phyloP scores from a whole-genome alignment of 306 rosid species.

The Prunus dulcis region DNA sequence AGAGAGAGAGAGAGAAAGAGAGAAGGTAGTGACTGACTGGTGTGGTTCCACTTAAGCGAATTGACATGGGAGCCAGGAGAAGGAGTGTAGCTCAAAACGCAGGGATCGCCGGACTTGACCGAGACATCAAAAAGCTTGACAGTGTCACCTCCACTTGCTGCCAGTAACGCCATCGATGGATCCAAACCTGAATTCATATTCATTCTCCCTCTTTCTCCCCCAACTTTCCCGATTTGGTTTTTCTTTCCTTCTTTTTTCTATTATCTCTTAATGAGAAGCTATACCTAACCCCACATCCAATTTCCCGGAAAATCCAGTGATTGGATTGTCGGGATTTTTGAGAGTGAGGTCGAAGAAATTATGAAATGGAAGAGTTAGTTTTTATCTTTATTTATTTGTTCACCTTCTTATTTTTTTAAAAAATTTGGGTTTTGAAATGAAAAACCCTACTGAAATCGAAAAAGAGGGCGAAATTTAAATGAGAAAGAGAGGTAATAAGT shows the following conservation, averaged over 20 bases:
- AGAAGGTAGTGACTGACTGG: slow-evolving; percentile 53
- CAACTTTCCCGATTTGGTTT: slow-evolving; percentile 3
- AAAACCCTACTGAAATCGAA: slow-evolving; percentile 38
- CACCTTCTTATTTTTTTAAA: neutral
- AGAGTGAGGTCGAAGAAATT: slow-evolving; percentile 1
- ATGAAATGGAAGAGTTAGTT: neutral
- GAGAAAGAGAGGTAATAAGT: neutral
- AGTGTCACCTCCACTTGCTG: slow-evolving; percentile 92
- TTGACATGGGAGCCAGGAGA: slow-evolving; percentile 76
- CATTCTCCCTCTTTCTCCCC: slow-evolving; percentile 7
- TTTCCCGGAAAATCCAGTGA: slow-evolving; percentile 14
- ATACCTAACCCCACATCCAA: neutral
- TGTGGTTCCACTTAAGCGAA: slow-evolving; percentile 96
- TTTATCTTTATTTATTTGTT: neutral
- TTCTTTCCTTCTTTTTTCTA: neutral
- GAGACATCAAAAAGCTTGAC: slow-evolving; percentile 90
- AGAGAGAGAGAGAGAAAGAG: slow-evolving; percentile 7
- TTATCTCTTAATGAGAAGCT: neutral
- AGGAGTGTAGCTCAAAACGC: slow-evolving; percentile 80
- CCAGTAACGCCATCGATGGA: slow-evolving; percentile 76
- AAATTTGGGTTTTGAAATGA: neutral
- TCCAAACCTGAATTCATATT: slow-evolving; percentile 40
- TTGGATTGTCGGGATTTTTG: neutral
- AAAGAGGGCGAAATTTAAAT: slow-evolving; percentile 28
- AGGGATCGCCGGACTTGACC: slow-evolving; percentile 80